Evolutionary conservation across 208 protist species (phyloP), one percentile per base, ranked within the genome.

Genomic region (Wallacemonas collosoma): DNA sequence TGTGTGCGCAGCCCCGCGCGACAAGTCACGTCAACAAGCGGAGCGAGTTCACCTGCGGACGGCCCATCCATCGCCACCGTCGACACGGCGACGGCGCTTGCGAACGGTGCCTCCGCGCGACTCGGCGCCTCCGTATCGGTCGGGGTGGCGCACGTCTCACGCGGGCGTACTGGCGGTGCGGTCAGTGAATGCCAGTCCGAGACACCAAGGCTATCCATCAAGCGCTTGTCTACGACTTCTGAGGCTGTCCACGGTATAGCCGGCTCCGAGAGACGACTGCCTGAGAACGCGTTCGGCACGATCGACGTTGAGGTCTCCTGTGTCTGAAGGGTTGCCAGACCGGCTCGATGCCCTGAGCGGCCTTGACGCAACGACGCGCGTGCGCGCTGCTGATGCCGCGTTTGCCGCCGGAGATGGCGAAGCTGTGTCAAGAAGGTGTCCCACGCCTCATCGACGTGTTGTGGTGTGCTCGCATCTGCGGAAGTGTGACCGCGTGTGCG

Each of bases 391-490:
- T 50, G 45, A 71, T 17, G 15, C 69, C 74, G 45, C 36, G 60
- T 50, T 8, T 65, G 41, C 43, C 60, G 51, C 15, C 39, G 35
- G 0, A 83, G 57, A 8, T 72, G 70, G 3, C 78, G 78, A 3
- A 72, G 74, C 26, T 74, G 64, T 2, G 17, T 38, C 5, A 58
- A 17, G 40, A 83, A 83, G 35, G 44, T 36, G 51, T n/a, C 14
- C 78, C 78, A 83, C n/a, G 68, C 78, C 6, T 17, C 54, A 9
- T 66, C 40, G 1, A 26, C 26, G 26, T 26, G 26, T 26, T 26
- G 26, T 26, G 26, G 26, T 26, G 26, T 26, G 26, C 26, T 26
- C 26, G 26, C 26, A 63, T 70, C 41, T 41, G 57, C 50, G 6
- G 45, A 38, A 35, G 12, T n/a, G 6, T 12, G 35, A 45, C 45